Evolutionary conservation across 2,329 filamentous ascomycete genomes (phyloP).

Genomic region (Aureobasidium melanogenum): DNA sequence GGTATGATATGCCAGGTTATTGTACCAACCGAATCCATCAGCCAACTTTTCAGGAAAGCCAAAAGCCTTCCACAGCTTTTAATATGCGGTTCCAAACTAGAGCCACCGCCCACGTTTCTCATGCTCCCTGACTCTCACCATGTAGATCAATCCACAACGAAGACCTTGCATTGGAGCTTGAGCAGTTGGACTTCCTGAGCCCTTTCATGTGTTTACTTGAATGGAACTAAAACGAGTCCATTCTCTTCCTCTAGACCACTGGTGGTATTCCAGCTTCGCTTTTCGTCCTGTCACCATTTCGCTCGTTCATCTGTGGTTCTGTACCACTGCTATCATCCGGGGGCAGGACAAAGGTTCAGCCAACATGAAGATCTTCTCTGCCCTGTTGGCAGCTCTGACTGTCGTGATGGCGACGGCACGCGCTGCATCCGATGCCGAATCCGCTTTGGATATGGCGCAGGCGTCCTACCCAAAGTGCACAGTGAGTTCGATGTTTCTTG

Average conservation of each 20-base stretch:
- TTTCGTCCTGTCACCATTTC: constrained; percentile 1
- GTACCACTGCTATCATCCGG: background rate
- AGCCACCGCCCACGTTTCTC: background rate
- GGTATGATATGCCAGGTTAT: background rate
- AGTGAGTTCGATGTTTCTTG: background rate
- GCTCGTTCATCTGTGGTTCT: background rate
- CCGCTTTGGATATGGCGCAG: background rate
- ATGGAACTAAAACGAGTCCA: too few relatives aligned
- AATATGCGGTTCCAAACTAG: background rate
- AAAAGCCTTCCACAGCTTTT: too few relatives aligned
- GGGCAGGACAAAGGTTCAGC: background rate
- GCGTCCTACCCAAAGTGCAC: background rate
- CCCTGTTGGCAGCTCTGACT: background rate
- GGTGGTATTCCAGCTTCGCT: background rate
- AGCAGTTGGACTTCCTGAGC: background rate
- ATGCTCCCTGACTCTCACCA: background rate
- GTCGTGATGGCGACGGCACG: background rate
- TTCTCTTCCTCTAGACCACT: background rate
- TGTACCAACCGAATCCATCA: background rate
- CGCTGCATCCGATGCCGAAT: background rate
- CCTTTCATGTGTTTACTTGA: background rate
- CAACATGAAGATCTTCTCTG: background rate
- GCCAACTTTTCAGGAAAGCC: background rate
- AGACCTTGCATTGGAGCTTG: background rate
- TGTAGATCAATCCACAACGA: background rate